Evolutionary conservation across 176 grass and related monocot genomes (phyloP).

Genomic region (Bromus sterilis): DNA sequence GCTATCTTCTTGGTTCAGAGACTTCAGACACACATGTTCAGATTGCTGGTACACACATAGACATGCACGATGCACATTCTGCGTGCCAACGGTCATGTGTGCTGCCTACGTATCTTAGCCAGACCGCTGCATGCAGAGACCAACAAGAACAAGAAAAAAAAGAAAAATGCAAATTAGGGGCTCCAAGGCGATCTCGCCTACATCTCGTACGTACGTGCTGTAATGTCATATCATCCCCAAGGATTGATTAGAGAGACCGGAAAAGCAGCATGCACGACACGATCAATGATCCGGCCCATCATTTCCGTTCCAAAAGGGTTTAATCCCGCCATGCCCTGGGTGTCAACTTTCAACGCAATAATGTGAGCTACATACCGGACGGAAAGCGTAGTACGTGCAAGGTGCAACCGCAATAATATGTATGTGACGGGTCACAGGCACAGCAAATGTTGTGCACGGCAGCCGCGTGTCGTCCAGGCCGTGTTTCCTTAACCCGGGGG

Average conservation of each 20-base stretch:
- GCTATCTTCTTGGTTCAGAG: background rate
- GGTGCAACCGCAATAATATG: background rate
- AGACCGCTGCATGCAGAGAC: no score
- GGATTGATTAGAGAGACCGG: background rate
- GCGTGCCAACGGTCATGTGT: no score
- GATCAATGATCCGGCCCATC: background rate
- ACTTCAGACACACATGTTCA: no score
- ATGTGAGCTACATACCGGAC: background rate
- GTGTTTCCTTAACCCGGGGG: slow-evolving; percentile 25
- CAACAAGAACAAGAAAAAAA: no score
- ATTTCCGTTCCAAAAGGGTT: background rate
- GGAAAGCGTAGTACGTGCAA: background rate
- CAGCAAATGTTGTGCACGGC: background rate
- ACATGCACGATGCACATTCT: no score
- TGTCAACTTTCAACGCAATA: background rate
- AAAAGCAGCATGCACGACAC: background rate
- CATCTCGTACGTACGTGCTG: no score
- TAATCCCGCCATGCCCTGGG: background rate
- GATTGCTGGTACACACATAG: background rate
- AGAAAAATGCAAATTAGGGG: no score
- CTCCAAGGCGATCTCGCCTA: no score
- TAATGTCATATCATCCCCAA: no score
- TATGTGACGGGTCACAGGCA: background rate
- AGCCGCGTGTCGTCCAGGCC: background rate
- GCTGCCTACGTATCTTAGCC: no score